Evolutionary conservation across 2,329 filamentous ascomycete species (phyloP).

Genomic region (Neurospora sp.): DNA sequence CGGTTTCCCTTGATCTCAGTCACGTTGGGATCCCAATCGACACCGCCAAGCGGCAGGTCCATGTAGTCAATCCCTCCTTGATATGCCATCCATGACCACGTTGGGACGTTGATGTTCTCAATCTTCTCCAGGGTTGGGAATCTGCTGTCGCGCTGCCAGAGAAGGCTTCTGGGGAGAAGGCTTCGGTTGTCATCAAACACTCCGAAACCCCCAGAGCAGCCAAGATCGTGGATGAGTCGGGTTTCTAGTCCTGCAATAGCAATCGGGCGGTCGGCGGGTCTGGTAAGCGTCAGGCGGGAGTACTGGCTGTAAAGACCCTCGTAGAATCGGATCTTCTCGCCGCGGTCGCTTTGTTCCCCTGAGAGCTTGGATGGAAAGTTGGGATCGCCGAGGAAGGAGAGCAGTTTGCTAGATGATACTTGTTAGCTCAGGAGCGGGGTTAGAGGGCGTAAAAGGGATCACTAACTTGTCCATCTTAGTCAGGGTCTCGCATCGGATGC

Average conservation of each 20-base stretch:
- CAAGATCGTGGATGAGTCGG: slow-evolving; percentile 17
- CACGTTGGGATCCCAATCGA: slow-evolving; percentile 3
- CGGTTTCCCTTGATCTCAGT: slow-evolving; percentile 1
- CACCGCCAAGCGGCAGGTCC: slow-evolving; percentile 13
- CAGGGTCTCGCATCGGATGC: slow-evolving; percentile 27
- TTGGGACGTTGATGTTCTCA: neutral
- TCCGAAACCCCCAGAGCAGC: slow-evolving; percentile 20
- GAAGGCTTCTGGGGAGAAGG: slow-evolving; percentile 20
- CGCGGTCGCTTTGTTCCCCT: neutral
- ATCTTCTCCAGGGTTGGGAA: too few relatives aligned
- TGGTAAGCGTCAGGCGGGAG: slow-evolving; percentile 17
- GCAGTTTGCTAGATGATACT: slow-evolving; percentile 2
- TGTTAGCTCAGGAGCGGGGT: too few relatives aligned
- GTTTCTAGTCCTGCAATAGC: slow-evolving; percentile 25
- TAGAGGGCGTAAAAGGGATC: neutral
- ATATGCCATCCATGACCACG: slow-evolving; percentile 11
- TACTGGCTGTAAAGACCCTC: slow-evolving; percentile 22
- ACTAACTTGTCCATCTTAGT: slow-evolving; percentile 25
- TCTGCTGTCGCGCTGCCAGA: slow-evolving; percentile 19
- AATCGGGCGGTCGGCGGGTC: slow-evolving; percentile 22
- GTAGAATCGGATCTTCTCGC: slow-evolving; percentile 17
- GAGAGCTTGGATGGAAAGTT: slow-evolving; percentile 18
- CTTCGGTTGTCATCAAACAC: slow-evolving; percentile 21
- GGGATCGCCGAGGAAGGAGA: slow-evolving; percentile 21
- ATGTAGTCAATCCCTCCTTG: slow-evolving; percentile 14